Percentiles rank a stretch among this genome's conserved stretches.
Conservation (phyloP, 768 basidiomycete genomes). For the Sporobolomyces roseus region DNA sequence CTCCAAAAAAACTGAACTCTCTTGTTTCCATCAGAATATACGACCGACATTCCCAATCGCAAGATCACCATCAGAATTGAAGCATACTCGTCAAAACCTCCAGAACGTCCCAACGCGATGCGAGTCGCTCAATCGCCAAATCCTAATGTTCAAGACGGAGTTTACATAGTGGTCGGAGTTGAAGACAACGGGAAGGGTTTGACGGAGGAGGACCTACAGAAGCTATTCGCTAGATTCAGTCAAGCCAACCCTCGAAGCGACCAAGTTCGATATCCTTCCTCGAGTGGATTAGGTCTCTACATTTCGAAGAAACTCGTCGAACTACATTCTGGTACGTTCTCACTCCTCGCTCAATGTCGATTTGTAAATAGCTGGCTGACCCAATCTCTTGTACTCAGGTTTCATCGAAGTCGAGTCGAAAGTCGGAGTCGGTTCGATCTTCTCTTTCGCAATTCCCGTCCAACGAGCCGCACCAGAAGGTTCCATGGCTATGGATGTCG, state of each 20-base stretch:
- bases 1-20: too few species aligned
- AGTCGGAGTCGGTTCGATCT: slow-evolving; percentile 19
- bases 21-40: too few species aligned
- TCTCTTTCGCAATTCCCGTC: slow-evolving; percentile 38
- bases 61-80: slow-evolving; percentile 25
- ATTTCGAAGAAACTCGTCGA: slow-evolving; percentile 40
- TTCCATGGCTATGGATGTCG: not conserved
- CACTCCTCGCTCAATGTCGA: not conserved
- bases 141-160: not conserved
- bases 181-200: slow-evolving; percentile 31
- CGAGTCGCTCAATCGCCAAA: slow-evolving; percentile 3
- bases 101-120: not conserved
- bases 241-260: slow-evolving; percentile 34
- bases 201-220: slow-evolving; percentile 23
- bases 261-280: slow-evolving; percentile 17
- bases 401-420: slow-evolving; percentile 33
- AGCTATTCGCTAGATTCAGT: slow-evolving; percentile 31
- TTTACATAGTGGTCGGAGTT: slow-evolving; percentile 28
- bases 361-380: not conserved
- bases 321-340: slow-evolving; percentile 22
- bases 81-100: slow-evolving; percentile 7
- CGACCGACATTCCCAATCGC: slow-evolving; percentile 10
- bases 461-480: not conserved
- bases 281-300: slow-evolving; percentile 38
- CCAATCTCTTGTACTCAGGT: not conserved